Percentiles rank a stretch among this genome's conserved stretches.
Conservation (phyloP, 768 basidiomycete genomes). For the Trametes villosa region DNA sequence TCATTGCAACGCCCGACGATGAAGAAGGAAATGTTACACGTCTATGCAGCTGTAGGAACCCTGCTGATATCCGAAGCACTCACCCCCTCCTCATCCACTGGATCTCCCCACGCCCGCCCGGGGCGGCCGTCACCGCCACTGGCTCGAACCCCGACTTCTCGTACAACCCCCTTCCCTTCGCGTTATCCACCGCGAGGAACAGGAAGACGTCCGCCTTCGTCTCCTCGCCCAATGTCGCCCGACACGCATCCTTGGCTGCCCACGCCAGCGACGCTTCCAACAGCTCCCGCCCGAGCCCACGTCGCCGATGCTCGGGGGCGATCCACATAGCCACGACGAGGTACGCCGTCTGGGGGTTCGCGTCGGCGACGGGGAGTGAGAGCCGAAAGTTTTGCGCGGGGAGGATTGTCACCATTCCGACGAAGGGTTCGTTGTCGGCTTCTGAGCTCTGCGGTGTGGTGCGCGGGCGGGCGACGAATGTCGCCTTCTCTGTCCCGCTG, state of each 20-base stretch:
- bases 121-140: neutral
- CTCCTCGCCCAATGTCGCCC: neutral
- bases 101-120: neutral
- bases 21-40: too few relatives aligned
- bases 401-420: neutral
- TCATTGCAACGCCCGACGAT: too few relatives aligned
- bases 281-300: conserved; percentile 1
- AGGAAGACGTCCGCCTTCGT: neutral
- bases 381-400: neutral
- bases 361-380: neutral
- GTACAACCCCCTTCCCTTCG: neutral
- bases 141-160: neutral
- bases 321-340: conserved; percentile 13
- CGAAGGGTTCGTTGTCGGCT: neutral
- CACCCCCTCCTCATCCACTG: conserved; percentile 2
- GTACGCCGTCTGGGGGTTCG: neutral
- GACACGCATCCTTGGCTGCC: neutral
- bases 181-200: neutral
- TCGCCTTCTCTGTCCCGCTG: neutral
- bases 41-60: too few relatives aligned
- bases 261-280: neutral
- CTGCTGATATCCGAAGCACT: too few relatives aligned
- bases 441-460: too few relatives aligned
- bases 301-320: neutral
- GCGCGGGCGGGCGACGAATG: neutral